Percentiles rank a stretch among this genome's conserved stretches.
These are phyloP conservation scores for Chondrus crispus DNA, from an alignment of 23 red algal species.

Conservation along the genomic window DNA sequence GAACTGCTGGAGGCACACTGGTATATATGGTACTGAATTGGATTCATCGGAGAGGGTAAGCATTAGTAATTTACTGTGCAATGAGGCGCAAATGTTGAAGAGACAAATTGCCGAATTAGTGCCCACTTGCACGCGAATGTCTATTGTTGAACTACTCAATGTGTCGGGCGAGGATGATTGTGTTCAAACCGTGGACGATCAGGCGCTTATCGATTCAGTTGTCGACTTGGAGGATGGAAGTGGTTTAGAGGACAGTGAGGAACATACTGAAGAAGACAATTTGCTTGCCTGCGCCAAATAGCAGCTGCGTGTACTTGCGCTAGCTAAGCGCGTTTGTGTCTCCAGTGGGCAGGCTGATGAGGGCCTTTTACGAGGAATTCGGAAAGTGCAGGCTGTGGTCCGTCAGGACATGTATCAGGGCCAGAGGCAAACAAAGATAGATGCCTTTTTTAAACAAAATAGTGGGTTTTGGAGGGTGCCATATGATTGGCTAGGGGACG, in stretches of 20 bases:
- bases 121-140: neutral
- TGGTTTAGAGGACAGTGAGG: neutral
- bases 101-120: neutral
- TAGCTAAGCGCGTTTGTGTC: neutral
- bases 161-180: neutral
- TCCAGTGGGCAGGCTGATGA: too few relatives aligned
- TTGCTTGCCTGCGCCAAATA: neutral
- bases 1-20: neutral
- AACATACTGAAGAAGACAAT: neutral
- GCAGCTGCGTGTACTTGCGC: neutral
- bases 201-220: neutral
- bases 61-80: neutral
- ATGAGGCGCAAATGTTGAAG: neutral
- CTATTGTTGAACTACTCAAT: neutral
- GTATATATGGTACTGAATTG: neutral
- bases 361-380: too few relatives aligned
- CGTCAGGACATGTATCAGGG: too few relatives aligned
- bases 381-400: too few relatives aligned
- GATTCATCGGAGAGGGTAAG: neutral
- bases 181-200: neutral
- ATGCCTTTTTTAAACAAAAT: too few relatives aligned
- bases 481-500: too few relatives aligned
- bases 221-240: too few relatives aligned
- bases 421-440: too few relatives aligned
- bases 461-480: too few relatives aligned